Evolutionary conservation across 192 early-diverging fungal species (phyloP), one percentile per base, ranked within the genome.

Genomic region (Diversispora eburnea): DNA sequence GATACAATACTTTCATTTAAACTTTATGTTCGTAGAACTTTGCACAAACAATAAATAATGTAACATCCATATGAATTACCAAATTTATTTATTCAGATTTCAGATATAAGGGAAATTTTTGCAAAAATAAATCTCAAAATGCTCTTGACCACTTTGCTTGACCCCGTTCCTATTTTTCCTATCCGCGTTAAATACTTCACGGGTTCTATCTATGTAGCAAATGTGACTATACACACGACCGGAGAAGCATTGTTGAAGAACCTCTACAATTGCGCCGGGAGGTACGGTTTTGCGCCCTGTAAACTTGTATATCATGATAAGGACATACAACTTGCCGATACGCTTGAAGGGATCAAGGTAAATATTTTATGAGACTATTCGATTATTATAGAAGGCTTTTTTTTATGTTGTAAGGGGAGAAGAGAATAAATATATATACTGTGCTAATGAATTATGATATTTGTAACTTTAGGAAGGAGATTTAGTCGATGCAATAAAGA

Each of bases 211-310:
- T 67, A 67, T 33, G 47, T 51, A 67, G 47, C 20, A 51, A 67
- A 67, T 48, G 48, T n/a, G n/a, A n/a, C n/a, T n/a, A n/a, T n/a
- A n/a, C n/a, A n/a, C 49, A 67, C 66, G 25, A 67, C 66, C 12
- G 47, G 66, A 12, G 66, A 67, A 9, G 6, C 49, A 51, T 33
- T 67, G 3, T 67, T 67, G 22, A 51, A 17, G 48, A 33, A 20
- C 9, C 22, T 67, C 19, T 20, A 51, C 25, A 20, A 10, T 49
- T 25, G 19, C 20, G n/a, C 49, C 13, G n/a, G n/a, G n/a, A n/a
- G n/a, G n/a, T n/a, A n/a, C n/a, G n/a, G n/a, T n/a, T n/a, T n/a
- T n/a, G n/a, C n/a, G n/a, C n/a, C n/a, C n/a, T 51, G 49, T 51
- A 25, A 51, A 3, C 66, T 67, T 67, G 12, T n/a, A 0, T 67